Evolutionary conservation across 1,284 basidiomycete species (phyloP), one percentile per base, ranked within the genome.

Genomic region (Ceratorhiza oryzae-sativae): DNA sequence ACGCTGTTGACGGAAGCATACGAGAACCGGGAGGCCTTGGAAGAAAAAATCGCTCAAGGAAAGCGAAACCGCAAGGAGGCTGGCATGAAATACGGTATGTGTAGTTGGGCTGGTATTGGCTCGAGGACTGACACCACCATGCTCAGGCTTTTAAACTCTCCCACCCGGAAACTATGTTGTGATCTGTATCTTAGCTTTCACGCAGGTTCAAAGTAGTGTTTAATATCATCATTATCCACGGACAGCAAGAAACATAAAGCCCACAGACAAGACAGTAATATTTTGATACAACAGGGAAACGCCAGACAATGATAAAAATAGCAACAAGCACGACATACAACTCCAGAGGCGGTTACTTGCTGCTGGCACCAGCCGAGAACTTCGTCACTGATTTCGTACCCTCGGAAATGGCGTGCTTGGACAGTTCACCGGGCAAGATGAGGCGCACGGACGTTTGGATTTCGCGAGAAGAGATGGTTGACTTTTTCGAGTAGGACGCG

Each of bases 391-490:
- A 78, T 74, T 79, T 79, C 45, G 78, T 79, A 41, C 90, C 90
- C 80, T 92, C 90, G 71, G 88, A 90, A 77, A 91, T 92, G 67
- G 90, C 89, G 77, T 91, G 90, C 84, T 92, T 92, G 76, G 90
- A 89, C 53, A 92, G 86, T 81, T 93, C 92, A 82, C 91, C 92
- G 77, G 94, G 94, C 2, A 97, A 89, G 81, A 97, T 95, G 53
- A 97, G 87, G 74, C 94, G 91, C 59, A 95, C 93, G 67, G 92
- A 87, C 59, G 94, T 96, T 82, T 95, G 94, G 78, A 96, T 95
- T 83, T 96, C 94, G 74, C 94, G 92, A 60, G 93, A 95, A 70
- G 94, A 95, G 83, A 96, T 95, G 68, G 94, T 97, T 10, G 93
- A 94, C 83, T 94, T 94, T 86, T 95, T 94, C 75, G 93, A 95